Evolutionary conservation across 2,329 filamentous ascomycete genomes (phyloP), one percentile per base, ranked within the genome.

Genomic region (Trichoderma guizhouense): DNA sequence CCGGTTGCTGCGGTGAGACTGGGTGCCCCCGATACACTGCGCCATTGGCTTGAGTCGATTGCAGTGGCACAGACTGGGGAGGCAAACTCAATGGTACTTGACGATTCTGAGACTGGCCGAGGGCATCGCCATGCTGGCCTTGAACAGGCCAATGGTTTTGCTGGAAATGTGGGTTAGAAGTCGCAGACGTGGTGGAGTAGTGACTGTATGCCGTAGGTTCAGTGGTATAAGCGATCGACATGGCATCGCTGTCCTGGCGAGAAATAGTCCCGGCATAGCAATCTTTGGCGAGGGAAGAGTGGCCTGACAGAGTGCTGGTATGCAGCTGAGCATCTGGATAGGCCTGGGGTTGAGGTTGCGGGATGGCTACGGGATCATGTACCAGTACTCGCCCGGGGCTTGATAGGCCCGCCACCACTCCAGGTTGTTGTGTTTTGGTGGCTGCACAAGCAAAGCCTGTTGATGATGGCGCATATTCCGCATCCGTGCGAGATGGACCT

Each of bases 221-320:
- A 72, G 58, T 18, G 55, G 39, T 53, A 53, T 53, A 51, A 53
- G 68, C 69, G 58, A 71, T 73, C 66, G 70, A 26, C 73, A 67
- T 64, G 66, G 36, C 60, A 66, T 57, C 47, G 36, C 43, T 60
- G 58, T 30, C 62, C 39, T 72, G 47, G 64, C 36, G 39, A 62
- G 57, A 69, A 55, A 64, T 36, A 58, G 63, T 53, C 30, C 18
- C 55, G 51, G 67, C 12, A 12, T 36, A 60, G 36, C 26, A 14
- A 36, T n/a, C 58, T 34, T 58, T 55, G 39, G 28, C 55, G 39
- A 21, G 2, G n/a, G 47, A 51, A 28, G 14, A 21, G 57, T 64
- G 57, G 57, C 60, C 65, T 63, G 71, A 62, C 57, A 26, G 43
- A 24, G 43, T 32, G 72, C 24, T 32, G 58, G 21, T 68, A 34